Percentiles rank a stretch among this genome's conserved stretches.
Evolutionary conservation across 768 basidiomycete species (phyloP).

Genomic region (Boletus fagicola): DNA sequence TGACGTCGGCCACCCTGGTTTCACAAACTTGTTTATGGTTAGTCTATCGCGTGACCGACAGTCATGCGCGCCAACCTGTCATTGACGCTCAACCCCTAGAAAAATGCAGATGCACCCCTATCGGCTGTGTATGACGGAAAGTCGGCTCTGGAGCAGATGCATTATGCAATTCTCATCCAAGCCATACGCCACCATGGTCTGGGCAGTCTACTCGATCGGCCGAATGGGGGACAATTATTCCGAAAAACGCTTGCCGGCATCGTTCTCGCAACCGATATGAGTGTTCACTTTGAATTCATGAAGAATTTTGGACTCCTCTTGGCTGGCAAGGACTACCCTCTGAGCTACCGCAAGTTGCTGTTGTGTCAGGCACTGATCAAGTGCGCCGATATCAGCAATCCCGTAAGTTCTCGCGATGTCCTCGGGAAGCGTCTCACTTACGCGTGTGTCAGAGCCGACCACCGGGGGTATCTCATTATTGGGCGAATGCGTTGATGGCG

Average conservation of each 20-base stretch:
- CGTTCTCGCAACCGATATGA: conserved; percentile 94
- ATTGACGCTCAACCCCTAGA: conserved; percentile 44
- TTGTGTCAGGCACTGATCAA: conserved; percentile 92
- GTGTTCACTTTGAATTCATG: conserved; percentile 86
- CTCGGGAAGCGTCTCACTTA: conserved; percentile 8
- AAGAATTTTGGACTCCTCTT: conserved; percentile 53
- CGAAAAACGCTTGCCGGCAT: conserved; percentile 76
- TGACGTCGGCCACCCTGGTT: conserved; percentile 95
- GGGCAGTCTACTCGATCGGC: conserved; percentile 61
- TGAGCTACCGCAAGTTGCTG: conserved; percentile 57
- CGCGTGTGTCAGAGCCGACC: conserved; percentile 70
- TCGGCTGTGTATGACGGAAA: conserved; percentile 86
- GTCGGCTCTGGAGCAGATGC: conserved; percentile 91
- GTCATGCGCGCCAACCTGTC: background rate
- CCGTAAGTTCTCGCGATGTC: conserved; percentile 53
- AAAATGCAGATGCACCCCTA: conserved; percentile 90
- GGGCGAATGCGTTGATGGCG: conserved; percentile 83
- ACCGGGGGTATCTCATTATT: conserved; percentile 85
- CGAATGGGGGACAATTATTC: conserved; percentile 45
- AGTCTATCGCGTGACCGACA: conserved; percentile 27
- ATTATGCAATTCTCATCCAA: conserved; percentile 75
- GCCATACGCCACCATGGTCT: conserved; percentile 81
- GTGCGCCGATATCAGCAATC: conserved; percentile 98
- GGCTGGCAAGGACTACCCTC: conserved; percentile 37
- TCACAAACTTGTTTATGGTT: conserved; percentile 93